phyloP scores from a whole-genome alignment of 2,329 filamentous ascomycete species.

The Arthrobotrys iridis region DNA sequence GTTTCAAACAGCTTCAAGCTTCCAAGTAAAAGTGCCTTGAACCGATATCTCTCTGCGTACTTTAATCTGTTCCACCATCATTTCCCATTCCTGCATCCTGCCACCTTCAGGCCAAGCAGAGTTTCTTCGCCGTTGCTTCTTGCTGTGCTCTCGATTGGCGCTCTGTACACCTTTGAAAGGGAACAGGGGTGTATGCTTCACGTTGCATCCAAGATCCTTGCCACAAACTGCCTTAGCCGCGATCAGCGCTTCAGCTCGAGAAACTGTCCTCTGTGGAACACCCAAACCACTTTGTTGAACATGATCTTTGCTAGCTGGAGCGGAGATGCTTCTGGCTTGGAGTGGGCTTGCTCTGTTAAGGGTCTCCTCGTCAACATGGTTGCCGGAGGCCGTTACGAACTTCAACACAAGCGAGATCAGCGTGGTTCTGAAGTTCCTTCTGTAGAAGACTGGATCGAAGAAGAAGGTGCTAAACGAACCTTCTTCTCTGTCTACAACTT shows the following conservation, averaged over 20 bases:
- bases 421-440: conserved; percentile 79
- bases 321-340: conserved; percentile 93
- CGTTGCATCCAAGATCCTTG: conserved; percentile 95
- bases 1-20: conserved; percentile 90
- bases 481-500: conserved; percentile 99
- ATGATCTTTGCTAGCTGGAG: conserved; percentile 99
- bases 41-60: conserved; percentile 93
- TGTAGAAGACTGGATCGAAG: conserved; percentile 92
- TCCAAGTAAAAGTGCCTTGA: conserved; percentile 80
- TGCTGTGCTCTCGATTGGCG: conserved; percentile 92
- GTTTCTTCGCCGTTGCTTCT: conserved; percentile 84
- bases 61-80: conserved; percentile 98
- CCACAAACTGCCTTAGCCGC: conserved; percentile 96
- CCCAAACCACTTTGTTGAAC: conserved; percentile 95
- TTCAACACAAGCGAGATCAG: conserved; percentile 90
- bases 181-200: conserved; percentile 95
- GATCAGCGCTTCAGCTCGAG: conserved; percentile 98
- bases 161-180: conserved; percentile 95
- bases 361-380: conserved; percentile 98
- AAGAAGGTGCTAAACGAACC: conserved; percentile 93
- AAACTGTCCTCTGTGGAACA: conserved; percentile 96
- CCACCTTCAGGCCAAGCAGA: conserved; percentile 83
- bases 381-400: conserved; percentile 92
- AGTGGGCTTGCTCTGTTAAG: conserved; percentile 99
- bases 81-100: conserved; percentile 90